Base-by-base conservation (phyloP, 129 eudicot species). In the Arctium minus region DNA sequence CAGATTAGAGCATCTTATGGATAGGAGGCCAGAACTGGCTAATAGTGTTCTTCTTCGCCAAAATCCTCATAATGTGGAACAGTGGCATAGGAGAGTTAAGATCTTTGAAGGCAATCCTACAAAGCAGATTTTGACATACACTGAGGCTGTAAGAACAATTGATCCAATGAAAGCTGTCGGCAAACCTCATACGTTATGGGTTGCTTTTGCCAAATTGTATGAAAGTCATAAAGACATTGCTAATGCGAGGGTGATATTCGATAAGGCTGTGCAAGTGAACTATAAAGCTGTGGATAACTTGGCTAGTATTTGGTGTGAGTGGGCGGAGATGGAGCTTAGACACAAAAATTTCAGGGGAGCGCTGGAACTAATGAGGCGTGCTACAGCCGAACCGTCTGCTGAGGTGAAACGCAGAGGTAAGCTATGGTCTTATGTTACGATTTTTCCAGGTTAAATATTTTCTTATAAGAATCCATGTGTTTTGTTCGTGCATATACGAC, bases 161-260 rank as follows among this genome's bases (percentile, higher is more conserved):
- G 97, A 96, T 60, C 97, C 99, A 36, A 90, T 96, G 97, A 93
- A 96, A 83, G 97, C 99, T 9, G 97, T 96, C 72, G 99, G 99
- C 53, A 96, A 93, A 84, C 99, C 97, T 27, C 98, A 92, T 86
- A 95, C 97, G 3, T 78, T 96, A 79, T 96, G 99, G 99, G 97
- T 93, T 75, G 97, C 99, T 5, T 91, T 96, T 88, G 97, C 97
- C 0, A 96, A 93, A 38, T 80, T 96, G 77, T 96, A 93, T 90
- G 97, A 93, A 73, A 85, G 62, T 73, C 94, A 93, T 87, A 89
- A 86, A 17, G 99, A 93, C 86, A 81, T 93, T 76, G 88, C 85
- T 27, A 93, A 93, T 90, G 97, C 99, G 15, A 88, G 99, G 33
- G 97, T 93, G 44, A 91, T 96, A 31, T 96, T 93, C 80, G 97